Evolutionary conservation across 495 filamentous ascomycete species (phyloP).

Genomic region (Chaetomium fimeti): DNA sequence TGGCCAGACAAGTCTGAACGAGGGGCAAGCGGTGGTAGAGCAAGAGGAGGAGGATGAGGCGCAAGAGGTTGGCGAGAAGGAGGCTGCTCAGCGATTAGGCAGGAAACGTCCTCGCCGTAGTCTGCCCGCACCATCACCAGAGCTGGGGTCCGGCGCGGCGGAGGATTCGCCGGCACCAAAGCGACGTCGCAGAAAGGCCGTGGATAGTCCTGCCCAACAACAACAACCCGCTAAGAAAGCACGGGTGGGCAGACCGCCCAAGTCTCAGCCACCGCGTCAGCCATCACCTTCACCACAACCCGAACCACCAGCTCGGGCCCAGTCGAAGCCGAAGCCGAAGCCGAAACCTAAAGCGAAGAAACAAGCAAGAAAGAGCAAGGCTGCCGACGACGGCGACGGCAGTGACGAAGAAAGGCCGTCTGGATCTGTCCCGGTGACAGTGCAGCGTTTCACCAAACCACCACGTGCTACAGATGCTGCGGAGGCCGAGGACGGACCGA

Average conservation of each 20-base stretch:
- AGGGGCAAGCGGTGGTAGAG: slow-evolving; percentile 22
- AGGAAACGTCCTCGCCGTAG: slow-evolving; percentile 42
- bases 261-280: background rate
- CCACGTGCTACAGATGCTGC: slow-evolving; percentile 23
- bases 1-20: slow-evolving; percentile 27
- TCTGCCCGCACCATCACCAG: slow-evolving; percentile 32
- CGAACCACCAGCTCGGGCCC: slow-evolving; percentile 4
- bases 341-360: slow-evolving; percentile 27
- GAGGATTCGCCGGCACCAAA: slow-evolving; percentile 36
- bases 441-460: slow-evolving; percentile 49
- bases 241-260: slow-evolving; percentile 1
- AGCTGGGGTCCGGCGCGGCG: slow-evolving; percentile 27
- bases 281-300: slow-evolving; percentile 6
- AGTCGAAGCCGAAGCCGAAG: slow-evolving; percentile 19
- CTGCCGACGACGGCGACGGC: slow-evolving; percentile 27
- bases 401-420: slow-evolving; percentile 27
- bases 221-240: slow-evolving; percentile 33
- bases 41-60: slow-evolving; percentile 26
- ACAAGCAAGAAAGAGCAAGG: slow-evolving; percentile 16
- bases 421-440: slow-evolving; percentile 43
- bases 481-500: slow-evolving; percentile 37
- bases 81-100: slow-evolving; percentile 38
- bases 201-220: slow-evolving; percentile 39
- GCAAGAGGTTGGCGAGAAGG: slow-evolving; percentile 32
- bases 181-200: slow-evolving; percentile 36